A percentile compares a stretch with the other conserved stretches of the same genome.
Evolutionary conservation across 2,329 filamentous ascomycete species (phyloP).

Genomic region (Exophiala dermatitidis): DNA sequence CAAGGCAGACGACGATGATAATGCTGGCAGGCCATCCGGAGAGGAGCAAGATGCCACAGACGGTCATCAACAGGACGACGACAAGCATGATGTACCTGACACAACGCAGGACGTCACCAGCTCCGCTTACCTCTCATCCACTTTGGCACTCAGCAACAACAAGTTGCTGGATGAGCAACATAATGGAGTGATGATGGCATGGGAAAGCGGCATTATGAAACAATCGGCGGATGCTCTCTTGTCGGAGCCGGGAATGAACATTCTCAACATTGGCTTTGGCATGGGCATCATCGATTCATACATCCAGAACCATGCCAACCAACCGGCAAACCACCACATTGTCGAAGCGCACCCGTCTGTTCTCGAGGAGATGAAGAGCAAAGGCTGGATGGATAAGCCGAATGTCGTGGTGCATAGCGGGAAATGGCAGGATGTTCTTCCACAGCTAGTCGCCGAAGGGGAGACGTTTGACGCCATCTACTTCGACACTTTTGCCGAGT

Average conservation of each 20-base stretch:
- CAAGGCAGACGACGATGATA: slow-evolving; percentile 26
- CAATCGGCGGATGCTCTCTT: slow-evolving; percentile 63
- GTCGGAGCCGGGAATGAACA: slow-evolving; percentile 54
- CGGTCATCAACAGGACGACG: not conserved
- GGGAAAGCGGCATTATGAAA: slow-evolving; percentile 83
- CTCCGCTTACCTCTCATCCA: slow-evolving; percentile 55
- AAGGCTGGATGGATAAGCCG: slow-evolving; percentile 60
- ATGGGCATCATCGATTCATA: slow-evolving; percentile 83
- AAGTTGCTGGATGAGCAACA: slow-evolving; percentile 65
- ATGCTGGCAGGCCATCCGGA: slow-evolving; percentile 28
- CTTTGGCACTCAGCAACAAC: slow-evolving; percentile 56
- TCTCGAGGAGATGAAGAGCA: slow-evolving; percentile 57
- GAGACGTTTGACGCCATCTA: slow-evolving; percentile 81
- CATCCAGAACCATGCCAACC: slow-evolving; percentile 54
- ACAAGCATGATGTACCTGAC: not conserved
- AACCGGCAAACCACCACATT: slow-evolving; percentile 68
- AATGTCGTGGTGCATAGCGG: slow-evolving; percentile 59
- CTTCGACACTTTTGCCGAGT: slow-evolving; percentile 96
- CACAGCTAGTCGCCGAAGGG: slow-evolving; percentile 58
- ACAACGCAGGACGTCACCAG: slow-evolving; percentile 15
- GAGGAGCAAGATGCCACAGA: slow-evolving; percentile 30
- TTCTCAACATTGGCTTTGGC: slow-evolving; percentile 82
- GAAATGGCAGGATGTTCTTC: slow-evolving; percentile 74
- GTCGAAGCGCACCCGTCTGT: slow-evolving; percentile 79
- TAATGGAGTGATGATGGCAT: slow-evolving; percentile 91